Percentiles rank a stretch among this genome's conserved stretches.
phyloP scores from a whole-genome alignment of 805 yeast genomes.

The Saturnispora besseyi region DNA sequence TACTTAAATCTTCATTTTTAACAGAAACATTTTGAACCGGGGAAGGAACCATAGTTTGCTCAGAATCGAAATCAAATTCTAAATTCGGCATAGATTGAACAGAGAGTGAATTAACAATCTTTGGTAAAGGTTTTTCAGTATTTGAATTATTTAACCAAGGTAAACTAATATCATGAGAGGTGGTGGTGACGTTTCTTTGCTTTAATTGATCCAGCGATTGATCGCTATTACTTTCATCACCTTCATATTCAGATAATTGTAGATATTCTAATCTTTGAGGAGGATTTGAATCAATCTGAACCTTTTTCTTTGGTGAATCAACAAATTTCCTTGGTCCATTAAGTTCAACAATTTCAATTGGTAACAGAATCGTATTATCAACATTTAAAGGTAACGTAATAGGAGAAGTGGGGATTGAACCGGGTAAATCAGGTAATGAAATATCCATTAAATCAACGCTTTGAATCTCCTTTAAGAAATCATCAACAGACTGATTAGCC shows the following conservation, averaged over 20 bases:
- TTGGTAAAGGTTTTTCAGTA: conserved; percentile 28
- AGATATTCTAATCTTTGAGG: conserved; percentile 31
- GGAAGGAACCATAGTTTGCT: conserved; percentile 22
- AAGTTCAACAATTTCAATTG: conserved; percentile 15
- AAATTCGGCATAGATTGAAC: conserved; percentile 28
- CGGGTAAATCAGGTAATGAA: conserved; percentile 9
- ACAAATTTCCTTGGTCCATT: conserved; percentile 23
- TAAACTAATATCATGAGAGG: not conserved
- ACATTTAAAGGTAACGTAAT: conserved; percentile 8
- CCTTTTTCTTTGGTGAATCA: conserved; percentile 25
- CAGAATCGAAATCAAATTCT: conserved; percentile 16
- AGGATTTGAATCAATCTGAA: conserved; percentile 32
- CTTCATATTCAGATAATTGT: conserved; percentile 18
- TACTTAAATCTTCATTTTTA: not conserved
- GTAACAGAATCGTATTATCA: not conserved
- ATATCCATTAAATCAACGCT: conserved; percentile 9
- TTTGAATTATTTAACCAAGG: not conserved
- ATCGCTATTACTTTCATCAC: conserved; percentile 8
- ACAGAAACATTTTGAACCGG: conserved; percentile 12
- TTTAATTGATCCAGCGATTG: not conserved
- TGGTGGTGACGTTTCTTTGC: not conserved
- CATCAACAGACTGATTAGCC: conserved; percentile 32
- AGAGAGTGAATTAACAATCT: conserved; percentile 28
- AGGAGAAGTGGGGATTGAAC: conserved; percentile 4
- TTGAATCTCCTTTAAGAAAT: conserved; percentile 27